Base-by-base conservation (phyloP, 768 basidiomycete species). In the Termitomyces sp. region DNA sequence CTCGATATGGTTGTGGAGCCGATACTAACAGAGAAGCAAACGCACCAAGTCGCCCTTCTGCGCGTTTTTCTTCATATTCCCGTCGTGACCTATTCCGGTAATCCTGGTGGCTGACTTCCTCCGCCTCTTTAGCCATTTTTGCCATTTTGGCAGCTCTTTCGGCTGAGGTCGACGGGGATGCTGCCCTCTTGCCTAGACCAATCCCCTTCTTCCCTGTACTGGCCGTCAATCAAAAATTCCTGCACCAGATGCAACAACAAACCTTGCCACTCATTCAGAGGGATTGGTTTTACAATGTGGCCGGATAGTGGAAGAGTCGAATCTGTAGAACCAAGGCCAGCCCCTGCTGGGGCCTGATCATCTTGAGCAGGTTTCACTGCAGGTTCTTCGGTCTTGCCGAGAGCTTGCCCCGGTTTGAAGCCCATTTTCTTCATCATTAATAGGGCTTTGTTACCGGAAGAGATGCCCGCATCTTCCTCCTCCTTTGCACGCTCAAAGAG, bases 371-470 rank as follows among this genome's bases (percentile, higher is more conserved):
- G 44, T 28, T 45, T 35, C 38, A 45, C 53, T 35, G 54, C 47
- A 26, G 61, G 60, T 30, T 70, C 66, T 10, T 73, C 72, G 9
- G 68, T 53, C 65, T 72, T 77, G 18, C 92, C 91, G 30, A 94
- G 77, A 14, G 89, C 78, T 69, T 92, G 84, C 16, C 92, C 92
- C 2, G 89, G 85, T 72, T 87, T 88, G 75, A 91, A 94, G 1
- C 92, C 92, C 92, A 94, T 94, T 74, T 90, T 93, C 81, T 89
- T 84, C 92, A 94, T 94, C 76, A 94, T 93, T 16, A 82, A 80
- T 54, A 94, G 74, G 8, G 92, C 92, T 69, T 92, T 94, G 75
- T 82, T 92, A 44, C 80, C 77, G 53, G 75, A 70, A 43, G 75
- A 73, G 22, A 76, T 66, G 6, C 81, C 84, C 46, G 73, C 75